These are phyloP conservation scores for Amanita muscaria DNA, from an alignment of 768 basidiomycete species.

Conservation along the genomic window DNA sequence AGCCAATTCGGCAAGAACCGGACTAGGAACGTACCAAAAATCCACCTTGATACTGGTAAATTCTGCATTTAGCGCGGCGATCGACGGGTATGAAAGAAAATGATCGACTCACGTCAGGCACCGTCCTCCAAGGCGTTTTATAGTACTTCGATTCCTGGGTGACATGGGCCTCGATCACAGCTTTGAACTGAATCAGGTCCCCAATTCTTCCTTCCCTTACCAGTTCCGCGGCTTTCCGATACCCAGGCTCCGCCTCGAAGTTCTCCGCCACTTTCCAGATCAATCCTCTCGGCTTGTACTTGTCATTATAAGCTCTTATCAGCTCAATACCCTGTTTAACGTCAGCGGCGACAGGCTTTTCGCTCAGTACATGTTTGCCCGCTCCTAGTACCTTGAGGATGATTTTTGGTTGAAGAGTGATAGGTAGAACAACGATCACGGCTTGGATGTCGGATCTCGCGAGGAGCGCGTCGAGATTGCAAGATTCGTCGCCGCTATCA, in stretches of 20 bases:
- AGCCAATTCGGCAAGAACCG: background rate
- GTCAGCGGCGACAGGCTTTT: constrained; percentile 78
- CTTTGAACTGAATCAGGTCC: constrained; percentile 58
- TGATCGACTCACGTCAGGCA: constrained; percentile 58
- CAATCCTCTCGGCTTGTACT: constrained; percentile 58
- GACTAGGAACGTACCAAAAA: constrained; percentile 51
- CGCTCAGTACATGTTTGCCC: constrained; percentile 83
- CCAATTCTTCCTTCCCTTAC: constrained; percentile 62
- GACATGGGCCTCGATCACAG: constrained; percentile 41
- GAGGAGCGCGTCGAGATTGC: constrained; percentile 55
- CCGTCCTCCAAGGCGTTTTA: constrained; percentile 75
- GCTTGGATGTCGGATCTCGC: constrained; percentile 58
- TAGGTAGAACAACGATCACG: constrained; percentile 73
- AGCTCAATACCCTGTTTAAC: constrained; percentile 54
- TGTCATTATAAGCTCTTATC: constrained; percentile 55
- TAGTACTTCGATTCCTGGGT: constrained; percentile 65
- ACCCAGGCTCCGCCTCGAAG: constrained; percentile 58
- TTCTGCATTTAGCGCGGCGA: background rate
- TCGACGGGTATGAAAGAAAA: constrained; percentile 4
- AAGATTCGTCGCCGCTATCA: constrained; percentile 37
- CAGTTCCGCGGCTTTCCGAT: constrained; percentile 35
- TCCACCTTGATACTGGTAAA: constrained; percentile 66
- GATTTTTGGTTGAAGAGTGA: constrained; percentile 62
- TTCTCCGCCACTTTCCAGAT: constrained; percentile 82
- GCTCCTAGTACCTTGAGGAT: constrained; percentile 56